Base-by-base conservation (phyloP, 805 yeast species). In the Sporopachydermia lactativora region DNA sequence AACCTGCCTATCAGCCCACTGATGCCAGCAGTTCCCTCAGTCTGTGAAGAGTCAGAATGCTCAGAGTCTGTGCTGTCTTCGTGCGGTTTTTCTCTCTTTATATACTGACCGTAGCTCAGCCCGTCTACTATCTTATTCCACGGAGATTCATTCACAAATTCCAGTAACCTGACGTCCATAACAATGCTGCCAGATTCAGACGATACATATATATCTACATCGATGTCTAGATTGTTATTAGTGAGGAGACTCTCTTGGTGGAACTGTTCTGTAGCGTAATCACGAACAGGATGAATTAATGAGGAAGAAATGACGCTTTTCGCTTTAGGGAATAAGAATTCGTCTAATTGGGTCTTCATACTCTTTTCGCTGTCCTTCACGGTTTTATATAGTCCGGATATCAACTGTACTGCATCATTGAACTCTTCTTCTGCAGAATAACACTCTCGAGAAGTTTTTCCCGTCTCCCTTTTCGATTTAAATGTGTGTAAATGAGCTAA, bases 371-470 rank as follows among this genome's bases (percentile, higher is more conserved):
- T 24, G 13, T 24, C n/a, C 31, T 8, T 8, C 8, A 24, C 31
- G 8, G 31, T n/a, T 8, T 24, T 24, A n/a, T 8, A 24, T 8
- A n/a, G 8, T 8, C n/a, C n/a, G 8, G 31, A 24, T 8, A 24
- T 24, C n/a, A 24, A n/a, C n/a, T n/a, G 8, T n/a, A 24, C 31
- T 8, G 31, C 31, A 24, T 24, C 31, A 24, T n/a, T n/a, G n/a
- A 24, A 24, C n/a, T 24, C 31, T 24, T 24, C 31, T 24, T 24
- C 31, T 24, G 31, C 13, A n/a, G 31, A n/a, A 24, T 24, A 24
- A n/a, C 31, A 24, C 8, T 24, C 31, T 24, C n/a, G 8, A 24
- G 8, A 8, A 24, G n/a, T 24, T 24, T 24, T 24, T 8, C n/a
- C 13, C 13, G 31, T 8, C n/a, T 24, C 31, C 31, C n/a, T 24